phyloP scores from a whole-genome alignment of 352 stramenopile genomes.

The Pythium dissimile region DNA sequence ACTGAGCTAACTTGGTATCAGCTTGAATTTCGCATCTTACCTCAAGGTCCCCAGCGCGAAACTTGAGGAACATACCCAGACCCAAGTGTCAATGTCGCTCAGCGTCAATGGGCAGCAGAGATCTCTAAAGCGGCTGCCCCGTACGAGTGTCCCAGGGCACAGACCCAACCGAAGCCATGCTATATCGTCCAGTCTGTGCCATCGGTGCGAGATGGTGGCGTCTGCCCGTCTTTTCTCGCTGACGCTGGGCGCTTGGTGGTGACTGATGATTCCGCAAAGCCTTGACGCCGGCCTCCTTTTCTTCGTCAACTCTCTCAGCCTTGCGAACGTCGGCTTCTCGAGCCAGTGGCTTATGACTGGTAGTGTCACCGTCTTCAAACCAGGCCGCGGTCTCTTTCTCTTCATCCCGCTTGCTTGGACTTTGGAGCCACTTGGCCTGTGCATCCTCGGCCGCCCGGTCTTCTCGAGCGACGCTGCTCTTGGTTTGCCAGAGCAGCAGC shows the following conservation, averaged over 20 bases:
- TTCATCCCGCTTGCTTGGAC: conserved; percentile 18
- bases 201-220: conserved; percentile 22
- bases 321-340: not conserved
- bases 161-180: not conserved
- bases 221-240: conserved; percentile 15
- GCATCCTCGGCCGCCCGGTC: conserved; percentile 33
- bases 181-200: not conserved
- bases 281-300: conserved; percentile 5
- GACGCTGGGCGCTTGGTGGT: conserved; percentile 4
- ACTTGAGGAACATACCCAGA: not conserved
- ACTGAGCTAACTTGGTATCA: too few relatives aligned
- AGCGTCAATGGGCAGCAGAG: not conserved
- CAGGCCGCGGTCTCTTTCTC: conserved; percentile 19
- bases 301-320: conserved; percentile 6
- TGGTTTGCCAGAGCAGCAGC: conserved; percentile 61
- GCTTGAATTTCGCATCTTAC: too few relatives aligned
- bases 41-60: not conserved
- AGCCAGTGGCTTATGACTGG: not conserved
- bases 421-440: conserved; percentile 20
- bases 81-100: not conserved
- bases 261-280: not conserved
- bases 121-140: conserved; percentile 31
- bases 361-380: conserved; percentile 19
- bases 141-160: conserved; percentile 44
- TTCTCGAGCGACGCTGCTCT: conserved; percentile 45